Evolutionary conservation across 495 filamentous ascomycete genomes (phyloP).

Genomic region (Podospora australis): DNA sequence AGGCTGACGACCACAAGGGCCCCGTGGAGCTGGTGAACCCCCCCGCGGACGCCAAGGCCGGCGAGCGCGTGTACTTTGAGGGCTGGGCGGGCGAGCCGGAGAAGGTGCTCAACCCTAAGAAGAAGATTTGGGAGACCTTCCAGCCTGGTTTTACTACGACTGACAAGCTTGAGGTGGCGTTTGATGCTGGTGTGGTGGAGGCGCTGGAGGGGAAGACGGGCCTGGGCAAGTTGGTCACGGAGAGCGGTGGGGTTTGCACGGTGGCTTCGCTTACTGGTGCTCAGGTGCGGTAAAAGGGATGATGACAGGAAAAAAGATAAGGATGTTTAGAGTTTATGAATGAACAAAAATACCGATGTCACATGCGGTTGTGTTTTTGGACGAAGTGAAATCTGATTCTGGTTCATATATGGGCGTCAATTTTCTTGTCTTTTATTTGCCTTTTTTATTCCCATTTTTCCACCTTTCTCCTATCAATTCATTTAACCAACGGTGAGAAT

Average conservation of each 20-base stretch:
- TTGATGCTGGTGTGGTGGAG: slow-evolving; percentile 40
- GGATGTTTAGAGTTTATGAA: slow-evolving; percentile 6
- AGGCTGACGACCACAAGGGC: slow-evolving; percentile 75
- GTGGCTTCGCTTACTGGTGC: slow-evolving; percentile 68
- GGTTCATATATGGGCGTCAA: neutral
- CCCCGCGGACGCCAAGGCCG: slow-evolving; percentile 68
- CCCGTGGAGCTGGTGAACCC: slow-evolving; percentile 90
- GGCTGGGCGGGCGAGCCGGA: slow-evolving; percentile 92
- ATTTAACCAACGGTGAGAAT: neutral
- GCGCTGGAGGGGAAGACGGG: slow-evolving; percentile 52
- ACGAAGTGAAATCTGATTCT: too few species aligned
- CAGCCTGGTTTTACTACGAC: slow-evolving; percentile 93
- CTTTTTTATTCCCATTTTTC: neutral
- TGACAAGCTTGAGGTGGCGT: slow-evolving; percentile 66
- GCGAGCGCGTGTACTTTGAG: slow-evolving; percentile 86
- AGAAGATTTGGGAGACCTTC: slow-evolving; percentile 95
- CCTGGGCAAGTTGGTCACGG: slow-evolving; percentile 62
- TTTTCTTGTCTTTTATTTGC: neutral
- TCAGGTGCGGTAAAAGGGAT: slow-evolving; percentile 51
- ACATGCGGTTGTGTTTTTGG: too few species aligned
- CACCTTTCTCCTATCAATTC: neutral
- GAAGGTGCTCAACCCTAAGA: slow-evolving; percentile 92
- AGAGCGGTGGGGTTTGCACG: slow-evolving; percentile 64
- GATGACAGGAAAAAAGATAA: slow-evolving; percentile 12
- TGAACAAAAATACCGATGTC: too few species aligned